Base-by-base conservation (phyloP, 257 asterid species). In the Jasminum sambac region DNA sequence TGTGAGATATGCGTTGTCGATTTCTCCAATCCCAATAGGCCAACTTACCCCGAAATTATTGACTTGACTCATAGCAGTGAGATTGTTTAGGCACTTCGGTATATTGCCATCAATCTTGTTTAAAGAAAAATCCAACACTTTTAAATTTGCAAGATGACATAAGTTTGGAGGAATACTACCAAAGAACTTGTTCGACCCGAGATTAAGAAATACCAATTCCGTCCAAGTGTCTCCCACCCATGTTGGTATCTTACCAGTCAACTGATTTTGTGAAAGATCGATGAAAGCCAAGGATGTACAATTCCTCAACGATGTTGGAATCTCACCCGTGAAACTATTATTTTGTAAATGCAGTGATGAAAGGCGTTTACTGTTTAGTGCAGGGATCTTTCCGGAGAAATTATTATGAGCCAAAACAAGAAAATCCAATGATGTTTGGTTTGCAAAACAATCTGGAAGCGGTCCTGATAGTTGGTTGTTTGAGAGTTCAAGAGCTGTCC, bases 361-460 rank as follows among this genome's bases (percentile, higher is more conserved):
- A 39, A 64, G 38, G 17, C 1, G 2, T 1, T 30, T 30, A 30
- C 36, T 30, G 10, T 0, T 0, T 12, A 48, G 41, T 8, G 16
- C 30, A 26, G 68, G 74, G n/a, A 70, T 43, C 43, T 41, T 50
- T 21, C 76, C 71, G 4, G 48, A 36, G n/a, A 72, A 58, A 3
- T 72, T 70, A 63, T 70, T 70, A 44, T 64, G 38, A 5, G 55
- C 78, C 16, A 74, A 36, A 39, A 58, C 67, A 41, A 74, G 73
- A 57, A 57, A 16, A 46, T 11, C 8, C 8, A 14, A 40, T 8
- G 12, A 14, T 21, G 21, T 21, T 11, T 41, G 37, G 25, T 7
- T 17, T 38, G 34, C 39, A 74, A 52, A 78, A 38, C 70, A 73
- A 12, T 73, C 41, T 16, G 82, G 82, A 57, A 78, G 61, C 38